phyloP scores from a whole-genome alignment of 148 eudicot genomes.

The Silene uniflora region DNA sequence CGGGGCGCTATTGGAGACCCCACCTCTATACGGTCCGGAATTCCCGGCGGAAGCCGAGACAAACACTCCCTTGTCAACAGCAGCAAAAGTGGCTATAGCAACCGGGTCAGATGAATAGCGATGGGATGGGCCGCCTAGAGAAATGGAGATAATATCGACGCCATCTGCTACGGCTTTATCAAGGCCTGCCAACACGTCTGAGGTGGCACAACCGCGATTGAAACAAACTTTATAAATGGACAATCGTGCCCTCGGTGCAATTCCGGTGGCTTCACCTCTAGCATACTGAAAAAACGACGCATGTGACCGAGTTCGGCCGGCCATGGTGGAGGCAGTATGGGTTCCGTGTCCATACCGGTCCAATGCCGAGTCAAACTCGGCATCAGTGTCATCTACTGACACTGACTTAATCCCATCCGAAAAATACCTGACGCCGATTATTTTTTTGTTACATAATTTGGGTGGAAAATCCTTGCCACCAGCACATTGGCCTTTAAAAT shows the following conservation, averaged over 20 bases:
- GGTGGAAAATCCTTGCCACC: slow-evolving; percentile 40
- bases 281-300: slow-evolving; percentile 41
- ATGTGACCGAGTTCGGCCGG: slow-evolving; percentile 27
- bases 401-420: background rate
- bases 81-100: slow-evolving; percentile 45
- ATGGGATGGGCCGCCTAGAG: slow-evolving; percentile 29
- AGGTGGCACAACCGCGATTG: slow-evolving; percentile 30
- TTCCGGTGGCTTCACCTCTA: slow-evolving; percentile 47
- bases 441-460: slow-evolving; percentile 48
- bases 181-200: slow-evolving; percentile 59
- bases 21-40: slow-evolving; percentile 25
- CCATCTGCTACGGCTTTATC: slow-evolving; percentile 61
- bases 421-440: slow-evolving; percentile 55
- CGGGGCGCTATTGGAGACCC: slow-evolving; percentile 44
- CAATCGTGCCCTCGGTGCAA: slow-evolving; percentile 66
- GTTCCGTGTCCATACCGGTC: slow-evolving; percentile 67
- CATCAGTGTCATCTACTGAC: slow-evolving; percentile 15
- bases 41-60: slow-evolving; percentile 58
- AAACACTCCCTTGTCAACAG: slow-evolving; percentile 46
- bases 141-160: slow-evolving; percentile 60
- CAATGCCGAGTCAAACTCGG: slow-evolving; percentile 21
- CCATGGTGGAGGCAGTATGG: slow-evolving; percentile 70
- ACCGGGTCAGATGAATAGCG: slow-evolving; percentile 24
- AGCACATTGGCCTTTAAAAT: slow-evolving; percentile 56
- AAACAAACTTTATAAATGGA: slow-evolving; percentile 63